Evolutionary conservation across 2,329 filamentous ascomycete species (phyloP).

Genomic region (Epichloe amarillans): DNA sequence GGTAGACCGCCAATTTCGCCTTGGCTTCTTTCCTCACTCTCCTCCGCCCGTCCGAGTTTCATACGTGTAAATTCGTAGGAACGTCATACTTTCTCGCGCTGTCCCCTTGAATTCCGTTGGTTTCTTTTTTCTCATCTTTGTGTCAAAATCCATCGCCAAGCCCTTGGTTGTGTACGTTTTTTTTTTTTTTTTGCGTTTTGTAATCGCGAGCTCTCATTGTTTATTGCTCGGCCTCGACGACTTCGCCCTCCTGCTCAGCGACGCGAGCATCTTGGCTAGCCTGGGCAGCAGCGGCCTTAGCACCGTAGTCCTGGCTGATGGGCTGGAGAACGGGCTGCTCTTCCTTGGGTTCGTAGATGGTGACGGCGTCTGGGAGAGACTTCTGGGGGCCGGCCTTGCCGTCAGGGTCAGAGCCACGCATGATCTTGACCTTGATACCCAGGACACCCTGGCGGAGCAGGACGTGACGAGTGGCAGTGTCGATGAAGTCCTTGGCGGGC

Average conservation of each 20-base stretch:
- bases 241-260: constrained; percentile 45
- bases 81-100: neutral
- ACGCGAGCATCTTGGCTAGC: constrained; percentile 48
- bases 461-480: constrained; percentile 96
- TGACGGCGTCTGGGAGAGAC: constrained; percentile 94
- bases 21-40: constrained; percentile 9
- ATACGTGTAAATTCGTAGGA: neutral
- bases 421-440: constrained; percentile 99
- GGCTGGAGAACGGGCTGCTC: constrained; percentile 91
- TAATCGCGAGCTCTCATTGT: constrained; percentile 8
- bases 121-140: constrained; percentile 6
- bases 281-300: constrained; percentile 66
- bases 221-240: constrained; percentile 31
- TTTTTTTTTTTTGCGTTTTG: neutral
- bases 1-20: constrained; percentile 22
- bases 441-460: constrained; percentile 99
- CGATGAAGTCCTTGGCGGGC: constrained; percentile 99
- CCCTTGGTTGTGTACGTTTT: constrained; percentile 6
- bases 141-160: constrained; percentile 9
- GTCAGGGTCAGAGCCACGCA: constrained; percentile 98
- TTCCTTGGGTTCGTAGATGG: constrained; percentile 99
- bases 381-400: constrained; percentile 97
- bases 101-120: neutral
- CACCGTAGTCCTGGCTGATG: constrained; percentile 96
- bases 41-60: neutral